Base-by-base conservation (phyloP, 306 rosid genomes). In the Abrus precatorius region DNA sequence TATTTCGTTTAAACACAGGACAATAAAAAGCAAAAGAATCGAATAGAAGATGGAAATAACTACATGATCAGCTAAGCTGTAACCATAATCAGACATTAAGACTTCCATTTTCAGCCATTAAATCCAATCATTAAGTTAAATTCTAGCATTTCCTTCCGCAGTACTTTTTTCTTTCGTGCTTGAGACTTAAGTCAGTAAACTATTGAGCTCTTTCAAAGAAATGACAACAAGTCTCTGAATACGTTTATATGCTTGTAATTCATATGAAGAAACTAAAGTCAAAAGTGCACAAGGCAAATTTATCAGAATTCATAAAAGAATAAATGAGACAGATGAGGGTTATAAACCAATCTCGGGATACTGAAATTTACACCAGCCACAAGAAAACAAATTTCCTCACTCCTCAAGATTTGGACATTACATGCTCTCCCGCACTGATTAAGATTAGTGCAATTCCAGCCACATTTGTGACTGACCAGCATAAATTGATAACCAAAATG, bases 251-350 rank as follows among this genome's bases (percentile, higher is more conserved):
- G 41, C 47, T 40, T 38, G 66, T 41, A 63, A 40, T 44, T 65
- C 64, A 2, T 30, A 52, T 9, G 14, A 32, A 71, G 61, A 59
- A 49, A 38, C 14, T 48, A 30, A 6, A 28, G 56, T 50, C 61
- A 34, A 38, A 68, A 36, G 30, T 66, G 81, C 30, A 66, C 1
- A 47, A 45, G 27, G 30, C 7, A 30, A 29, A 53, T 70, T 40
- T 66, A 82, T 72, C 68, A 4, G n/a, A 62, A 53, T 55, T 47
- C 34, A 76, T 28, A 64, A 66, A 52, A 70, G 63, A 79, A 36
- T 41, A 53, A 55, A 74, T 10, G 11, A 13, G 78, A 61, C 45
- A 56, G 20, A 48, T 65, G 38, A 12, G 7, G 20, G 44, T 6
- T 34, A 32, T 9, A 78, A 79, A 6, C 48, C 75, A 55, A 28